Base-by-base conservation (phyloP, 2,329 filamentous ascomycete genomes). In the Aspergillus versicolor region DNA sequence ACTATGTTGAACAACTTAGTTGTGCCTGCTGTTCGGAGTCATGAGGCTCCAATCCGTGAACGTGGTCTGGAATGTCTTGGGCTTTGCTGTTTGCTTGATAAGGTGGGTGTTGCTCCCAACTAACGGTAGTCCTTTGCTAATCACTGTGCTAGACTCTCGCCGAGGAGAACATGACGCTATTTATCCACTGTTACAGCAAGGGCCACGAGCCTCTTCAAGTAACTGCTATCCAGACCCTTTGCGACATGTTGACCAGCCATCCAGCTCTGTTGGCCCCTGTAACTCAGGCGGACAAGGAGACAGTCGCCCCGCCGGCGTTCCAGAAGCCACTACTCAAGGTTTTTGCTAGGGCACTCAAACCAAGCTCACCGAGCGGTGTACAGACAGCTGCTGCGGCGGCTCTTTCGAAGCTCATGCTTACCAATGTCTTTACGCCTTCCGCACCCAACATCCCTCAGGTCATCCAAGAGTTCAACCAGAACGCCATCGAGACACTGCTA, bases 1-100 rank as follows among this genome's bases (percentile, higher is more conserved):
- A 90, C 90, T n/a, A 97, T 97, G 89, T 82, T 99, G 49, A 97
- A 99, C 79, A 97, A 94, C 63, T 83, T 99, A 8, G 91, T 99
- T 43, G 92, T 99, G 2, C 94, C 94, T 6, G 94, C 94, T 27
- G 93, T 99, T 15, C 88, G 93, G 63, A 94, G 90, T 68, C 91
- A 96, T 65, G 92, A 97, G 70, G 90, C 91, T 5, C 91, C 92
- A 1, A 92, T 99, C 44, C 86, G 94, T 60, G 94, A 99, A 75
- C 85, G 91, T 56, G 94, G 94, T 17, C 80, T 99, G 12, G 82
- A 95, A 19, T 97, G 93, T 67, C 79, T 99, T 9, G 94, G 94
- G 4, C 81, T 99, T 9, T 97, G 92, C 73, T 92, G 92, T 64
- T 82, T 99, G 30, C 85, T 99, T 7, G 92, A 96, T 70, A 91